These are phyloP conservation scores for Wickerhamomyces pijperi DNA, from an alignment of 805 yeast species.

Conservation along the genomic window DNA sequence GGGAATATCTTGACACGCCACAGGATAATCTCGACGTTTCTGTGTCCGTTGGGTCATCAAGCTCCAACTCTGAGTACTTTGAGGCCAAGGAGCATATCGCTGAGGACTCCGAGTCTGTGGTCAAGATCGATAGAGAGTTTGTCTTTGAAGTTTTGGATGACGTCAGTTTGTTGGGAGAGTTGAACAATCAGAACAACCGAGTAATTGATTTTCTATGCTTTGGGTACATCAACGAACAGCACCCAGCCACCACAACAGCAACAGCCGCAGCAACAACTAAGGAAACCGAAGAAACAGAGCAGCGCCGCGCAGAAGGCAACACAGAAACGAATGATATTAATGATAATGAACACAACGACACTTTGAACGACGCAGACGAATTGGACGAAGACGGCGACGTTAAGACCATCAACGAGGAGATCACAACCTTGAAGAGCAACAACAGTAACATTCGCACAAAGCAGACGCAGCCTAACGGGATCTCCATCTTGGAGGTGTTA, in stretches of 20 bases:
- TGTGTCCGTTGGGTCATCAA: no score
- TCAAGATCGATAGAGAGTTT: constrained; percentile 18
- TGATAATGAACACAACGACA: no score
- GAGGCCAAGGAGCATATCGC: no score
- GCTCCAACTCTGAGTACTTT: no score
- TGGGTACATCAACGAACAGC: constrained; percentile 23
- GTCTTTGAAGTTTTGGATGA: constrained; percentile 27
- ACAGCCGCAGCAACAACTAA: no score
- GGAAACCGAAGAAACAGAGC: no score
- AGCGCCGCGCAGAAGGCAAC: no score
- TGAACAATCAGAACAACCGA: constrained; percentile 28
- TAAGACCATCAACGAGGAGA: not conserved
- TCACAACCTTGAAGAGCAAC: not conserved
- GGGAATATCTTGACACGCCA: no score
- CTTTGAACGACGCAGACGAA: no score
- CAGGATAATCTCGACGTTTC: no score
- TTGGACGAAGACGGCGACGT: constrained; percentile 4
- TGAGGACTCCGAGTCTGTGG: not conserved
- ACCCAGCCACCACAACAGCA: not conserved
- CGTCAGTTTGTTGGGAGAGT: constrained; percentile 24
- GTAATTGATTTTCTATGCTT: constrained; percentile 41
- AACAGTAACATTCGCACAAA: constrained; percentile 1
- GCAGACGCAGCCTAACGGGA: constrained; percentile 9
- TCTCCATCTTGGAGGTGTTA: constrained; percentile 32
- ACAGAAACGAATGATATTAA: no score